phyloP scores from a whole-genome alignment of 495 filamentous ascomycete species.

The Delitschia confertaspora region DNA sequence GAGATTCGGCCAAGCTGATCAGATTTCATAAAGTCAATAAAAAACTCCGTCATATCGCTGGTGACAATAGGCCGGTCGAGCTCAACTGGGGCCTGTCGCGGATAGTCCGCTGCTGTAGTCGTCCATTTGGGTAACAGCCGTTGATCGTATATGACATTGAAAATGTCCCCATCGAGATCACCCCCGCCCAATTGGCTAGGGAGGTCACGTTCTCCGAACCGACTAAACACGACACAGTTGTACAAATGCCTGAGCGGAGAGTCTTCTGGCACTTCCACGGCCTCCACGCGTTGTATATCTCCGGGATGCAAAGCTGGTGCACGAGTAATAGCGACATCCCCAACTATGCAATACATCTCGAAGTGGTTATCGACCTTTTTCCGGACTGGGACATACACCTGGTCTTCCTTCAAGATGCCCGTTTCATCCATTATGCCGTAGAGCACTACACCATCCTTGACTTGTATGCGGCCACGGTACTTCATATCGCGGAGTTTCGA shows the following conservation, averaged over 20 bases:
- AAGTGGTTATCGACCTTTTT: too few relatives aligned
- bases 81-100: conserved; percentile 43
- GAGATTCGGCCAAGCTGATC: conserved; percentile 65
- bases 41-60: conserved; percentile 66
- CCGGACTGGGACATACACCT: conserved; percentile 47
- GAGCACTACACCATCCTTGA: conserved; percentile 58
- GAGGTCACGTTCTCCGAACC: conserved; percentile 58
- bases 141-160: conserved; percentile 62
- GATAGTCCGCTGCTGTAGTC: conserved; percentile 57
- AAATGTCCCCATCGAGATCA: conserved; percentile 76
- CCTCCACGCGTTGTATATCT: conserved; percentile 59
- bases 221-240: conserved; percentile 74
- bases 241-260: conserved; percentile 51
- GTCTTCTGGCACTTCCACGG: conserved; percentile 44
- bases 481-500: conserved; percentile 62
- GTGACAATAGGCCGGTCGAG: conserved; percentile 46
- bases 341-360: too few relatives aligned
- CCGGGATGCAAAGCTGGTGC: conserved; percentile 72
- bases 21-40: conserved; percentile 69
- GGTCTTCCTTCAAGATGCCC: conserved; percentile 52
- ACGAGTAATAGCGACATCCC: conserved; percentile 59
- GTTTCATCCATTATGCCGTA: conserved; percentile 83
- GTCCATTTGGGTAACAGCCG: conserved; percentile 36
- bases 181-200: conserved; percentile 70
- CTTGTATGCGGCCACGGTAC: conserved; percentile 62